Percentiles rank a stretch among this genome's conserved stretches.
phyloP scores from a whole-genome alignment of 768 basidiomycete species.

The Lentinus tigrinus region DNA sequence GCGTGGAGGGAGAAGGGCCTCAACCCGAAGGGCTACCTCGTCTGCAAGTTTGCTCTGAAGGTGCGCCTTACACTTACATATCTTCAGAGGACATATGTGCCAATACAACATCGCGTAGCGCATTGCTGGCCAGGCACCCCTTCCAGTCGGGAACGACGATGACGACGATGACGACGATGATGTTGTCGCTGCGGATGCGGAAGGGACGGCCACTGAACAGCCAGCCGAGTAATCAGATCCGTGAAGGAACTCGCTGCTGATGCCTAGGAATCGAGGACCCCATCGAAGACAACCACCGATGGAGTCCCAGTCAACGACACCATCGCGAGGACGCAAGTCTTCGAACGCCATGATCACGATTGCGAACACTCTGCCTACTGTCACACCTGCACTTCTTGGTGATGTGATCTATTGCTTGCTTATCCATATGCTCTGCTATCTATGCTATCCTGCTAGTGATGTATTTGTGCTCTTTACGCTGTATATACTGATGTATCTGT shows the following conservation, averaged over 20 bases:
- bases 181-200: background rate
- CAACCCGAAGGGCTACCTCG: conserved; percentile 65
- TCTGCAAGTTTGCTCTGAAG: conserved; percentile 86
- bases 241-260: no score
- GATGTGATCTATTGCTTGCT: no score
- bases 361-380: no score
- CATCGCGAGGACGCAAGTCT: no score
- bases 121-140: conserved; percentile 52
- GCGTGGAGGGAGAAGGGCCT: conserved; percentile 76
- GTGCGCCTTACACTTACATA: conserved; percentile 39
- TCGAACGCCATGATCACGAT: no score
- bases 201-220: no score
- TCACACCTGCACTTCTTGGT: no score
- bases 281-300: no score
- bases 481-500: background rate
- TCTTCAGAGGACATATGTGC: background rate
- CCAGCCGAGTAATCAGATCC: no score
- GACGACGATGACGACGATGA: conserved; percentile 12
- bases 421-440: background rate
- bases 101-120: conserved; percentile 38
- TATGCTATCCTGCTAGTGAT: conserved; percentile 1
- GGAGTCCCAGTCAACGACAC: no score
- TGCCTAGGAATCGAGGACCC: no score
- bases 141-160: conserved; percentile 36
- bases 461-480: background rate